Base-by-base conservation (phyloP, 1,139 yeast genomes). In the Groenewaldozyma auringiensis region DNA sequence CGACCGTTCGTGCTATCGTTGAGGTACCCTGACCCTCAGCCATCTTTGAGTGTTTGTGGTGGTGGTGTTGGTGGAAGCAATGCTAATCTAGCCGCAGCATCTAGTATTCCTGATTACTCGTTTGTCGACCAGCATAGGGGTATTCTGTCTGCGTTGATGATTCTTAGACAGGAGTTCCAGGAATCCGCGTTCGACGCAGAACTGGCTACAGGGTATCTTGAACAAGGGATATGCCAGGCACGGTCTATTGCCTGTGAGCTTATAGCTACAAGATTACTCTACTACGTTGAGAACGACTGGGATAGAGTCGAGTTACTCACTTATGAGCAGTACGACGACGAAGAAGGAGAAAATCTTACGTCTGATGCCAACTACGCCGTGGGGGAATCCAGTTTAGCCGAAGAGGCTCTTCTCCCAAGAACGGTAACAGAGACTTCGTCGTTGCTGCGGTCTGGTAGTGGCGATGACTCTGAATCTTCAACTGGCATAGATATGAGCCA, bases 241-340 rank as follows among this genome's bases (percentile, higher is more conserved):
- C 47, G 65, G n/a, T 62, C 64, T 1, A 50, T 36, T 38, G 56
- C 64, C 1, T 62, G 63, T 2, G 65, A 61, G 42, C 50, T 61
- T 2, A 56, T 62, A 4, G 63, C 65, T 1, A 51, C 52, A 20
- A 51, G 61, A 21, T 59, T 54, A 33, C 48, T 63, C 8, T 52
- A 55, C n/a, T 53, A 54, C 44, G 47, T 61, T 29, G 51, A 58
- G 4, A 49, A 49, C 21, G 60, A 57, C 22, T 37, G 42, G 9
- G 62, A 59, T 31, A 48, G 59, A 25, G 56, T 61, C 36, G 58
- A 53, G 40, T 49, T 51, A 29, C 45, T 59, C 35, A 61, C 65
- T 2, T 61, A 52, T 43, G 65, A 61, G 14, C 32, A 38, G 6
- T 18, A 21, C 17, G 39, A 14, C 13, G 31, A 25, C 31, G 38